Evolutionary conservation across 768 basidiomycete genomes (phyloP).

Genomic region (Suillus plorans): DNA sequence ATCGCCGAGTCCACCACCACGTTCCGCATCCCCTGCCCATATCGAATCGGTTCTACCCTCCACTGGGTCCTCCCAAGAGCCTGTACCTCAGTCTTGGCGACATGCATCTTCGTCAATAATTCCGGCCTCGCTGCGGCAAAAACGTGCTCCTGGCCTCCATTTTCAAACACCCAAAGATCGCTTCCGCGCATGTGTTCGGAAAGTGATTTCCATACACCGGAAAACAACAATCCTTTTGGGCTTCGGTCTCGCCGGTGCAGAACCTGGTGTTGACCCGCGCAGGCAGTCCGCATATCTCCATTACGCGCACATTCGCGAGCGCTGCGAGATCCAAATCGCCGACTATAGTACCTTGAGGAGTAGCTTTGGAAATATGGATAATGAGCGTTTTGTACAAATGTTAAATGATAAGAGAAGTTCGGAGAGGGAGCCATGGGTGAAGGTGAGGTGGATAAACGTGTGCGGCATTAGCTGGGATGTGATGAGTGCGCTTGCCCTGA

Average conservation of each 20-base stretch:
- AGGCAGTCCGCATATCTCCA: constrained; percentile 52
- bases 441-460: constrained; percentile 75
- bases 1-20: background rate
- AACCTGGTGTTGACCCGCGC: constrained; percentile 71
- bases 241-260: constrained; percentile 51
- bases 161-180: constrained; percentile 42
- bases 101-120: background rate
- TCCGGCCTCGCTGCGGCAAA: constrained; percentile 3
- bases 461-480: constrained; percentile 72
- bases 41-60: constrained; percentile 13
- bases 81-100: constrained; percentile 1
- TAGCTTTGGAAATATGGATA: constrained; percentile 56
- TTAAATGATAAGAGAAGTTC: constrained; percentile 46
- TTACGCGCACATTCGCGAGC: constrained; percentile 57
- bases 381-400: constrained; percentile 58
- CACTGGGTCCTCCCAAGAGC: background rate
- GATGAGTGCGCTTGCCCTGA: constrained; percentile 62
- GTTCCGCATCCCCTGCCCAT: constrained; percentile 15
- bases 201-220: constrained; percentile 62
- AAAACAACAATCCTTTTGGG: constrained; percentile 40
- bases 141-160: constrained; percentile 12
- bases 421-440: constrained; percentile 57
- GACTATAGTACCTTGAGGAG: constrained; percentile 63
- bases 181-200: constrained; percentile 56
- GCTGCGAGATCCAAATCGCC: constrained; percentile 64